Base-by-base conservation (phyloP, 1,284 basidiomycete genomes). In the Fomitopsis betulina region DNA sequence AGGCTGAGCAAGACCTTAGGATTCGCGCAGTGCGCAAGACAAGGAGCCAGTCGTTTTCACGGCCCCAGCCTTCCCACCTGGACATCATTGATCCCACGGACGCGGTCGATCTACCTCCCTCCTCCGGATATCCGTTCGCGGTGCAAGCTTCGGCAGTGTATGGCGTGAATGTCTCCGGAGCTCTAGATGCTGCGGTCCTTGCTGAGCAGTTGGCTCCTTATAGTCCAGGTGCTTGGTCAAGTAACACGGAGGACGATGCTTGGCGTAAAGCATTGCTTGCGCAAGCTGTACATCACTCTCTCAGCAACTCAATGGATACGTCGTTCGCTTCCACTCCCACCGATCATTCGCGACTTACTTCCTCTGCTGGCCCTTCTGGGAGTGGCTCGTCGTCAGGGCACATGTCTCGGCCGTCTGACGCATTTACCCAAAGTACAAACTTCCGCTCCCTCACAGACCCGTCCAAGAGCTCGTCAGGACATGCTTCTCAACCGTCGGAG, bases 61-160 rank as follows among this genome's bases (percentile, higher is more conserved):
- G 61, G 59, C 67, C 72, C 35, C 64, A 71, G 38, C 63, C 71
- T 53, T 62, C 68, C 21, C 68, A 77, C 60, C 76, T 81, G 66
- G 78, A 82, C 62, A 77, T 89, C 54, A 84, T 93, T 62, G 90
- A 93, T 72, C 90, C 90, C 9, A 93, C 90, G 30, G 91, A 92
- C 67, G 80, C 80, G 30, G 89, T 91, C 40, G 89, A 92, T 66
- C 67, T 91, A 1, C 83, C 78, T 6, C 84, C 83, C 5, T 81
- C 83, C 37, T 72, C 82, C 32, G 78, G 76, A 50, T 89, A 86
- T 67, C 85, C 86, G 1, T 88, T 92, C 65, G 82, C 86, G 7
- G 80, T 89, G 39, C 89, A 91, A 67, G 80, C 89, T 33, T 87
- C 89, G 56, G 83, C 83, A 17, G 65, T 84, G 54, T 81, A 85